These are phyloP conservation scores for Talaromyces sp. DNA, from an alignment of 2,329 filamentous ascomycete genomes.

Conservation along the genomic window DNA sequence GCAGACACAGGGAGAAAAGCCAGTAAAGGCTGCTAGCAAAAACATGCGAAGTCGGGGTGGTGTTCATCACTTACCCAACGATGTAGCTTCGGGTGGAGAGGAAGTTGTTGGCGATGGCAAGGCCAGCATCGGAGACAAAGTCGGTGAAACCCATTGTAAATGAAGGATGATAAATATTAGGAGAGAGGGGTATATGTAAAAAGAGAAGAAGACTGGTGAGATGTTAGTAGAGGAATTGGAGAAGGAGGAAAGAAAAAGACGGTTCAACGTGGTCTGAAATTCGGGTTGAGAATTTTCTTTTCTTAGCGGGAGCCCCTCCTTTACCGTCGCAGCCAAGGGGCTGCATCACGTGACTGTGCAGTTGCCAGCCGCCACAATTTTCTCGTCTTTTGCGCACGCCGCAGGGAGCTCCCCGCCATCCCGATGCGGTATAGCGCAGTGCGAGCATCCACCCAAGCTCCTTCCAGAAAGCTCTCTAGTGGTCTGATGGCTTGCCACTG, in stretches of 20 bases:
- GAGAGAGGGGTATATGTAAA: constrained; percentile 14
- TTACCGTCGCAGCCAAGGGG: constrained; percentile 4
- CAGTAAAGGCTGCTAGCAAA: background rate
- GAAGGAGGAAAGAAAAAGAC: constrained; percentile 25
- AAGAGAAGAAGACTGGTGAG: constrained; percentile 19
- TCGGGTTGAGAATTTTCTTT: constrained; percentile 26
- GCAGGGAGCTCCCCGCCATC: background rate
- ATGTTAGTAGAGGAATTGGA: constrained; percentile 25
- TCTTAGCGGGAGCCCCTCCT: constrained; percentile 25
- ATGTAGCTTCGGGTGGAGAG: constrained; percentile 70
- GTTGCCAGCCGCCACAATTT: constrained; percentile 10
- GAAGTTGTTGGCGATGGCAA: constrained; percentile 53
- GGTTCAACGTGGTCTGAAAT: constrained; percentile 27
- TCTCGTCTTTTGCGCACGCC: constrained; percentile 3
- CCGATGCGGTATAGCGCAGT: background rate
- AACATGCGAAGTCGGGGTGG: background rate
- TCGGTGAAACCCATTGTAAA: constrained; percentile 65
- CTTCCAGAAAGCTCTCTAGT: constrained; percentile 36
- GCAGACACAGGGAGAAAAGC: constrained; percentile 28
- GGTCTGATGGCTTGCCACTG: constrained; percentile 8
- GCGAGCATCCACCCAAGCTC: background rate
- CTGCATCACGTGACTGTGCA: constrained; percentile 29
- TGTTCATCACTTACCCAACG: constrained; percentile 63
- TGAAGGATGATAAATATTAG: constrained; percentile 14
- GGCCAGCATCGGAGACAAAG: constrained; percentile 60